Percentiles rank a stretch among this genome's conserved stretches.
Conservation (phyloP, 345 rosid genomes). For the Syzygium oleosum region DNA sequence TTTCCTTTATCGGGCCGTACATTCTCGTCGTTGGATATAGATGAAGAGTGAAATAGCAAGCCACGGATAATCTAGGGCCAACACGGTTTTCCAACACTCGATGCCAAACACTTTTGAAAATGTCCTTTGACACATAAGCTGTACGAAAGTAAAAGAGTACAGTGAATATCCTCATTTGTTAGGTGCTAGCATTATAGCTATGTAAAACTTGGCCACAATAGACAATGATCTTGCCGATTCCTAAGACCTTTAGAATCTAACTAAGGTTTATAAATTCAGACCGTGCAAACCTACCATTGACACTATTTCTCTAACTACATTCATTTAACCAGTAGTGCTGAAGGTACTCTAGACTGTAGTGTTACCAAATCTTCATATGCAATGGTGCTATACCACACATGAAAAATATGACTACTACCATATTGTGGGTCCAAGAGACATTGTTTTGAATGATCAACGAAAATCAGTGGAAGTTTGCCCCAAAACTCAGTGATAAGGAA, state of each 20-base stretch:
- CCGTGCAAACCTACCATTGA: background rate
- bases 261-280: background rate
- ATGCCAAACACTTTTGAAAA: conserved; percentile 36
- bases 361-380: background rate
- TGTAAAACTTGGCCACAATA: background rate
- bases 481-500: background rate
- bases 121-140: conserved; percentile 41
- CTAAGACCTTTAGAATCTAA: background rate
- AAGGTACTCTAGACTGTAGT: background rate
- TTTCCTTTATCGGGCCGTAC: conserved; percentile 33
- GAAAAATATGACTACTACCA: background rate
- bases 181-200: background rate
- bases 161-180: background rate
- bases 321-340: background rate
- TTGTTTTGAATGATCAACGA: background rate
- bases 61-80: conserved; percentile 38
- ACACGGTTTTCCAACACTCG: conserved; percentile 25
- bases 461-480: background rate
- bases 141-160: background rate
- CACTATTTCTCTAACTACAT: background rate
- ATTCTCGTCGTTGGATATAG: background rate
- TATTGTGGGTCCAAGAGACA: background rate
- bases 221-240: background rate
- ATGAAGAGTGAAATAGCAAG: conserved; percentile 21
- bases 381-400: background rate